A percentile compares a stretch with the other conserved stretches of the same genome.
Evolutionary conservation across 2,329 filamentous ascomycete species (phyloP).

Genomic region (Ceratocystis ficicola): DNA sequence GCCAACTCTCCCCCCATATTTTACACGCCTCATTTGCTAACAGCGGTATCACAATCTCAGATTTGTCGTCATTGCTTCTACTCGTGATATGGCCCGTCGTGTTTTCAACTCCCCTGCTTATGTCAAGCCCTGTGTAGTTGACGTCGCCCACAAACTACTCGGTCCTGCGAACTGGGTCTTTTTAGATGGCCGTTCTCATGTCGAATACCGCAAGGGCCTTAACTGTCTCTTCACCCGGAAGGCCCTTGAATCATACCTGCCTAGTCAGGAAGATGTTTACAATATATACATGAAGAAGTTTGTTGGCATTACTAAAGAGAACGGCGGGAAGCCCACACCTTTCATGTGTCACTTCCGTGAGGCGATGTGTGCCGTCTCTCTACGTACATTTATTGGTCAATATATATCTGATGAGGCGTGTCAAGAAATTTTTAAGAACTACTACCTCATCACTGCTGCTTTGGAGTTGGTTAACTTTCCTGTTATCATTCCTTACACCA

Average conservation of each 20-base stretch:
- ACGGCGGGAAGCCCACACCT: slow-evolving; percentile 59
- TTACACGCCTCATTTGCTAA: neutral
- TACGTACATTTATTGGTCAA: slow-evolving; percentile 92
- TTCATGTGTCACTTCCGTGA: slow-evolving; percentile 93
- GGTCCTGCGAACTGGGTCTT: slow-evolving; percentile 94
- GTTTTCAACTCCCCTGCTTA: slow-evolving; percentile 87
- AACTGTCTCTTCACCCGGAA: slow-evolving; percentile 89
- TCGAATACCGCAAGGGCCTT: slow-evolving; percentile 93
- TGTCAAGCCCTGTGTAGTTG: slow-evolving; percentile 94
- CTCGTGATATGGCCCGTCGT: slow-evolving; percentile 88
- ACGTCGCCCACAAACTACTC: slow-evolving; percentile 84
- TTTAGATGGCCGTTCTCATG: slow-evolving; percentile 84
- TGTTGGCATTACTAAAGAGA: slow-evolving; percentile 59
- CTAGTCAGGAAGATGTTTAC: slow-evolving; percentile 86
- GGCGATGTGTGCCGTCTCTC: slow-evolving; percentile 86
- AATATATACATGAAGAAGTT: slow-evolving; percentile 74
- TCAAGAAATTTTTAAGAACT: slow-evolving; percentile 91
- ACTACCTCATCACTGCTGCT: slow-evolving; percentile 90
- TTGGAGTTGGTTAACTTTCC: slow-evolving; percentile 97
- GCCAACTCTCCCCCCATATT: neutral
- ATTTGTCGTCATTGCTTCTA: slow-evolving; percentile 94
- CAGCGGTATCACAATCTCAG: slow-evolving; percentile 33
- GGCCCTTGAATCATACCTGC: slow-evolving; percentile 77
- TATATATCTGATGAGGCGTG: slow-evolving; percentile 85
- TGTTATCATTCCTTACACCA: slow-evolving; percentile 87